These are phyloP conservation scores for Lepidium aucheri DNA, from an alignment of 345 rosid species.

Conservation along the genomic window DNA sequence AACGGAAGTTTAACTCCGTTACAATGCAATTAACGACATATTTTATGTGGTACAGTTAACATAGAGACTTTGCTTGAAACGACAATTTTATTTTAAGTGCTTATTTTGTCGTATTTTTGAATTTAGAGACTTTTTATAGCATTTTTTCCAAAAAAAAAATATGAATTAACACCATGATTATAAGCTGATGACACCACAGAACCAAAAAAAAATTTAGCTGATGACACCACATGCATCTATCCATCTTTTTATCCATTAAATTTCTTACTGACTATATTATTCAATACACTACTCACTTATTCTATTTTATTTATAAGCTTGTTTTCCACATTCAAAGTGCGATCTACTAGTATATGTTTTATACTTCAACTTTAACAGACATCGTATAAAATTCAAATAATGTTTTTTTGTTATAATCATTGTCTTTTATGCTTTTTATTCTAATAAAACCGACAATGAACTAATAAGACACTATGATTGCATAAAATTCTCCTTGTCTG, in stretches of 20 bases:
- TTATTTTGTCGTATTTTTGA: no score
- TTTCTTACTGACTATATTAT: neutral
- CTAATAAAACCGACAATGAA: neutral
- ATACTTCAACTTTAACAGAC: neutral
- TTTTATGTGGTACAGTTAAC: no score
- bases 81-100: no score
- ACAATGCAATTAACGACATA: no score
- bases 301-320: neutral
- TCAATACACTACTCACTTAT: neutral
- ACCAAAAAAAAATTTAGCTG: no score
- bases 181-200: neutral
- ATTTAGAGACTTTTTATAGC: no score
- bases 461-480: conserved; percentile 1
- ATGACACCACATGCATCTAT: conserved; percentile 1
- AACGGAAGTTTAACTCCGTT: no score
- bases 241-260: conserved; percentile 12
- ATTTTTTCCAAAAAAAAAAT: no score
- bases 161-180: conserved; percentile 5
- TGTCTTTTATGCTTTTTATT: neutral
- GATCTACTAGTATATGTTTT: neutral
- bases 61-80: no score
- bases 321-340: conserved; percentile 12
- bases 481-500: neutral
- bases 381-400: neutral
- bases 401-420: neutral